Evolutionary conservation across 1,284 basidiomycete species (phyloP), one percentile per base, ranked within the genome.

Genomic region (Tilletia horrida): DNA sequence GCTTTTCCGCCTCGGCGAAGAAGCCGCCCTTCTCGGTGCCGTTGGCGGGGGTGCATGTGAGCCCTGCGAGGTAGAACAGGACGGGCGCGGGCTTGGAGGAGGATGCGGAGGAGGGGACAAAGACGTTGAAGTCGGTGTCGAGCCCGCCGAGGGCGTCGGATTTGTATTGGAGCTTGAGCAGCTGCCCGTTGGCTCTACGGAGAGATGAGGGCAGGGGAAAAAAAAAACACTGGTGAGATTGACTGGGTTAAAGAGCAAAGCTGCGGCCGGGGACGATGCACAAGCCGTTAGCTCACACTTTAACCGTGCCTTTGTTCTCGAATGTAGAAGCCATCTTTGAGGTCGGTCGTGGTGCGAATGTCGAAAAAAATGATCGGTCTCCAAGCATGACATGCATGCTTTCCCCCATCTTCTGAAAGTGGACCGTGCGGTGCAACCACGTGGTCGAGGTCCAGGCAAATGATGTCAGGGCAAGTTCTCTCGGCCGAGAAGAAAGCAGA

Each of bases 21-120:
- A 81, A 72, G 31, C 68, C 70, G 40, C 75, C 80, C 67, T 81
- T 81, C 64, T 81, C 79, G 4, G 77, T 77, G 3, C 89, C 95
- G 69, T 92, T 97, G 82, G 97, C 95, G 82, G 97, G 96, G 16
- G 89, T 97, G 83, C 96, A 98, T 0, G 92, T 93, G 67, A 99
- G 83, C 2, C 95, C 95, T 2, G 94, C 89, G 59, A 99, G 89
- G 83, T 93, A 98, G 75, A 91, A 87, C 8, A 99, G 85, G 1
- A 83, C 84, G 0, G 94, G 93, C 0, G 90, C 90, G 71, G 90
- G 88, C 25, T 70, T 81, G 77, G 45, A 83, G 76, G 62, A 23
- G 29, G 42, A 21, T 1, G 52, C 35, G 4, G 84, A 57, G 0
- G 89, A 87, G 2, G 96, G 95, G 1, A 97, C 79, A 83, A 91